Percentiles rank a stretch among this genome's conserved stretches.
phyloP scores from a whole-genome alignment of 2,329 filamentous ascomycete genomes.

The Xylariaceae sp. region DNA sequence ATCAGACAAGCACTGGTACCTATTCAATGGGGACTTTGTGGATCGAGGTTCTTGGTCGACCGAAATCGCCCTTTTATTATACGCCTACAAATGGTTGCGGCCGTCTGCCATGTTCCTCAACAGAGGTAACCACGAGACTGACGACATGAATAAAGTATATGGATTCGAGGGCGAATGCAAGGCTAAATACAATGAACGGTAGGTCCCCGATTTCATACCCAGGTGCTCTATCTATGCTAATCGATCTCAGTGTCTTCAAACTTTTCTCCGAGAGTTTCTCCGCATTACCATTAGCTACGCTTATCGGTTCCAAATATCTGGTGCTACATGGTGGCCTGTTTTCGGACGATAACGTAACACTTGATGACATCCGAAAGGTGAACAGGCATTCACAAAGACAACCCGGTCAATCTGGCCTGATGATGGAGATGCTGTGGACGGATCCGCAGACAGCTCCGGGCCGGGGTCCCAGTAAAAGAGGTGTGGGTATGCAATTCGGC shows the following conservation, averaged over 20 bases:
- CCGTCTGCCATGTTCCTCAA: slow-evolving; percentile 92
- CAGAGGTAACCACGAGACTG: slow-evolving; percentile 97
- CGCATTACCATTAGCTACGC: slow-evolving; percentile 84
- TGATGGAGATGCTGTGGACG: slow-evolving; percentile 99
- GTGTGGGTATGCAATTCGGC: slow-evolving; percentile 94
- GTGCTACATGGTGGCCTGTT: slow-evolving; percentile 94
- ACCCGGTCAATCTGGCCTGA: slow-evolving; percentile 88
- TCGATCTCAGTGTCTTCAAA: slow-evolving; percentile 73
- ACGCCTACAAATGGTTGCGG: slow-evolving; percentile 95
- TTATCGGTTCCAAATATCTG: slow-evolving; percentile 89
- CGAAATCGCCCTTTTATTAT: slow-evolving; percentile 92
- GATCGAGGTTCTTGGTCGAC: slow-evolving; percentile 97
- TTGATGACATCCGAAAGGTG: slow-evolving; percentile 93
- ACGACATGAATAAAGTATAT: slow-evolving; percentile 99
- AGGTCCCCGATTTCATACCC: slow-evolving; percentile 17
- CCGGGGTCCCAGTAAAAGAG: slow-evolving; percentile 91
- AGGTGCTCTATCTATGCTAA: slow-evolving; percentile 21
- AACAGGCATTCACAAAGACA: slow-evolving; percentile 90
- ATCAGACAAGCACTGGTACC: slow-evolving; percentile 83
- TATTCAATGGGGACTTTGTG: slow-evolving; percentile 99
- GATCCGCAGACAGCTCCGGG: slow-evolving; percentile 87
- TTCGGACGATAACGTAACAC: slow-evolving; percentile 88
- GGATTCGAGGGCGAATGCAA: slow-evolving; percentile 98
- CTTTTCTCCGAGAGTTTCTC: slow-evolving; percentile 98
- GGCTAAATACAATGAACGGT: slow-evolving; percentile 91